These are phyloP conservation scores for Podila horticola DNA, from an alignment of 192 early-diverging fungal genomes.

Conservation along the genomic window DNA sequence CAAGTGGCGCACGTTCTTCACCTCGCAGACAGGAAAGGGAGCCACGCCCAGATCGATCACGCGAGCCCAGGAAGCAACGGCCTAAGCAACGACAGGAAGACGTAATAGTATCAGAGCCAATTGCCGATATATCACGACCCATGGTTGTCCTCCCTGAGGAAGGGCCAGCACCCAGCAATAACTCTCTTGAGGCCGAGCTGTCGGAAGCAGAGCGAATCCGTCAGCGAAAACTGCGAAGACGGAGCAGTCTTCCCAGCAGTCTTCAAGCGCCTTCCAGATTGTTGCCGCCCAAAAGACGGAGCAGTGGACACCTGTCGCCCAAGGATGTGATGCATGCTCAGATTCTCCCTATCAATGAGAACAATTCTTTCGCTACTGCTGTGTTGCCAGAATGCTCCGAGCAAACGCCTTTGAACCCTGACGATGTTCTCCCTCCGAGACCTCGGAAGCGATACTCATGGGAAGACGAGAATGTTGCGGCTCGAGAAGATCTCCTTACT, in stretches of 20 bases:
- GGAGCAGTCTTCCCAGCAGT: slow-evolving; percentile 46
- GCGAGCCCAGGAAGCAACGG: background rate
- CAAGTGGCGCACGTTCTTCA: background rate
- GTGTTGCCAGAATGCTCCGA: background rate
- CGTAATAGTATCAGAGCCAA: background rate
- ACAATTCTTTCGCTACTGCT: background rate
- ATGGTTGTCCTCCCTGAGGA: no score
- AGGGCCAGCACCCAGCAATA: background rate
- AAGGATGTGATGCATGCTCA: background rate
- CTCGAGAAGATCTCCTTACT: slow-evolving; percentile 29
- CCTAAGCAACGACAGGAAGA: background rate
- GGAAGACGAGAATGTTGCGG: slow-evolving; percentile 36
- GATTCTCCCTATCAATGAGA: background rate
- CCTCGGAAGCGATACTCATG: slow-evolving; percentile 37
- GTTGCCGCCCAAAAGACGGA: slow-evolving; percentile 27
- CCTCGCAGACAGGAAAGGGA: background rate
- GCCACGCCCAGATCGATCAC: background rate
- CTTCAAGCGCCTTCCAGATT: slow-evolving; percentile 25
- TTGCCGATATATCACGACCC: no score
- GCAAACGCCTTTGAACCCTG: background rate
- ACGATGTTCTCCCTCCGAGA: background rate
- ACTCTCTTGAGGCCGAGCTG: background rate
- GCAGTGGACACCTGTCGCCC: background rate
- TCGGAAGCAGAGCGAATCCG: slow-evolving; percentile 7
- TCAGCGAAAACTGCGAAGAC: slow-evolving; percentile 14